A percentile compares a stretch with the other conserved stretches of the same genome.
Evolutionary conservation across 2,329 filamentous ascomycete species (phyloP).

Genomic region (Fusarium bactridioides): DNA sequence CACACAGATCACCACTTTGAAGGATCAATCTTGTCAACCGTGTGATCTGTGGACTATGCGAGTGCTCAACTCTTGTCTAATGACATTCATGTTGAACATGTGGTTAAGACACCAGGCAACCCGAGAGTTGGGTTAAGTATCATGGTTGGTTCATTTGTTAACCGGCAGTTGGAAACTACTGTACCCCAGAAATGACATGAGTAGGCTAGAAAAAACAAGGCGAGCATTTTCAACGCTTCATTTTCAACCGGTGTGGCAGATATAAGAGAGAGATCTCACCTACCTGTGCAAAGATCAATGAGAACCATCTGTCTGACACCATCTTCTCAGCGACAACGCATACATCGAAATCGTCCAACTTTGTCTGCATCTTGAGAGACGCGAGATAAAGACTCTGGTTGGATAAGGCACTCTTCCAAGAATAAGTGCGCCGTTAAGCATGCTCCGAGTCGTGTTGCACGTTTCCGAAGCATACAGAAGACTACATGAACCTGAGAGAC

Average conservation of each 20-base stretch:
- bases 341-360: constrained; percentile 30
- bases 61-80: constrained; percentile 13
- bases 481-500: neutral
- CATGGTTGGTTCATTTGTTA: constrained; percentile 16
- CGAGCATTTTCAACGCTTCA: constrained; percentile 20
- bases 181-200: constrained; percentile 4
- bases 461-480: constrained; percentile 2
- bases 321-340: constrained; percentile 32
- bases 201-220: constrained; percentile 15
- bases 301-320: constrained; percentile 17
- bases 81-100: neutral
- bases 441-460: constrained; percentile 9
- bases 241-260: constrained; percentile 4
- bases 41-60: constrained; percentile 26
- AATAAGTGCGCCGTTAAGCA: constrained; percentile 3
- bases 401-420: neutral
- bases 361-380: constrained; percentile 23
- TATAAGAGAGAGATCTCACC: constrained; percentile 31
- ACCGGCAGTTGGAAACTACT: constrained; percentile 11
- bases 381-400: constrained; percentile 19
- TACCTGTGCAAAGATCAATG: constrained; percentile 11
- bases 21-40: neutral
- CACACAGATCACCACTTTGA: neutral
- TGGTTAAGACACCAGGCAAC: constrained; percentile 12
- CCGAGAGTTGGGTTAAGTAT: constrained; percentile 9